These are phyloP conservation scores for Metschnikowia chrysomelidarum DNA, from an alignment of 805 yeast species.

Conservation along the genomic window DNA sequence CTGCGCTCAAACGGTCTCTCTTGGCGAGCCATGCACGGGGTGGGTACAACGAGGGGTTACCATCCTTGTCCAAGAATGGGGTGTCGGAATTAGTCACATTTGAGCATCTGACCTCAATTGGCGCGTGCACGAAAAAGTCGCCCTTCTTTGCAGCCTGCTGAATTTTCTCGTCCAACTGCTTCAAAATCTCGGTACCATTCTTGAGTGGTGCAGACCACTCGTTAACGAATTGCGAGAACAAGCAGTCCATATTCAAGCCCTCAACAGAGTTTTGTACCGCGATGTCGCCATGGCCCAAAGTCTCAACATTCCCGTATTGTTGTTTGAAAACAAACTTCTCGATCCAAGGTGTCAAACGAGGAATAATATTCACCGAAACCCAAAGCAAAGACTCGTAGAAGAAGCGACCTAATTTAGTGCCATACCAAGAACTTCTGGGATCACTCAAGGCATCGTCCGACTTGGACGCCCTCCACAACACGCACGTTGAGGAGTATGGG, in stretches of 20 bases:
- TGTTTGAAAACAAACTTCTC: conserved; percentile 82
- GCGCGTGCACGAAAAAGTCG: conserved; percentile 87
- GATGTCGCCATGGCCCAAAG: conserved; percentile 55
- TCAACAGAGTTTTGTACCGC: conserved; percentile 80
- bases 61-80: conserved; percentile 33
- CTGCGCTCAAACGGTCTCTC: conserved; percentile 56
- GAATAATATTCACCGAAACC: conserved; percentile 70
- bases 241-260: conserved; percentile 92
- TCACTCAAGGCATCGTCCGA: conserved; percentile 60
- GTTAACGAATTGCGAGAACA: conserved; percentile 89
- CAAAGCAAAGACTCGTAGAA: conserved; percentile 79
- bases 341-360: conserved; percentile 77
- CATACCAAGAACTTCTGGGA: conserved; percentile 82
- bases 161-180: conserved; percentile 60
- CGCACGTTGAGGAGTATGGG: conserved; percentile 84
- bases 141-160: conserved; percentile 55
- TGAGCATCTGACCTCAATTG: conserved; percentile 91
- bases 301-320: conserved; percentile 78
- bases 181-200: conserved; percentile 70
- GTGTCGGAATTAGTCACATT: conserved; percentile 61
- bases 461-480: conserved; percentile 87
- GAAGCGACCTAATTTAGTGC: conserved; percentile 71
- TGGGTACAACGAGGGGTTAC: conserved; percentile 40
- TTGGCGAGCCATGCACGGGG: conserved; percentile 48
- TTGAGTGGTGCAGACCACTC: conserved; percentile 96